Evolutionary conservation across 1,139 yeast genomes (phyloP).

Genomic region (Kodamaea derodonti): DNA sequence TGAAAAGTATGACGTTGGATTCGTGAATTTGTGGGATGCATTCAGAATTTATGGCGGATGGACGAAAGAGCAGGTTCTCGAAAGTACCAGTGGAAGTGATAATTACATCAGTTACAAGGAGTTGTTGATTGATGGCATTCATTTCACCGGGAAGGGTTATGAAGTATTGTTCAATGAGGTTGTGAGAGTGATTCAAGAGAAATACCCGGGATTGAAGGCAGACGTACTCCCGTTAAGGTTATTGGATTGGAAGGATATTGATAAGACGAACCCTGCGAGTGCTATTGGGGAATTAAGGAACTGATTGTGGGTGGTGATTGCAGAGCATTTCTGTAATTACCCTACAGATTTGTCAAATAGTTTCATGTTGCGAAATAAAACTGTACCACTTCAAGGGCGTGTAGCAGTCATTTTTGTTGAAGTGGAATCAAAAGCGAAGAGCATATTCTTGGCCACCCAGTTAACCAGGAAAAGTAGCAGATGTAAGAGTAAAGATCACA

Average conservation of each 20-base stretch:
- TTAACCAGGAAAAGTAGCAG: too few species aligned
- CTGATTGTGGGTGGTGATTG: too few species aligned
- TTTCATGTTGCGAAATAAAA: too few species aligned
- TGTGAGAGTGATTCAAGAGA: constrained; percentile 28
- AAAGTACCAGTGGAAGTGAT: constrained; percentile 1
- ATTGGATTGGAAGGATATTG: constrained; percentile 21
- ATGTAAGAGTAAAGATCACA: too few species aligned
- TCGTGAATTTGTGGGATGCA: constrained; percentile 49
- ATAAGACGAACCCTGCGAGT: constrained; percentile 6
- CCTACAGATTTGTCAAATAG: too few species aligned
- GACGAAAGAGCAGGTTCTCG: constrained; percentile 13
- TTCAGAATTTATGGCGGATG: constrained; percentile 29
- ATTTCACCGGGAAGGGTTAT: constrained; percentile 62
- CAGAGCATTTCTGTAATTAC: too few species aligned
- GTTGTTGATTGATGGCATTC: constrained; percentile 59
- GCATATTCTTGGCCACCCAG: too few species aligned
- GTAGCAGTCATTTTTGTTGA: too few species aligned
- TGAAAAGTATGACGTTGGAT: constrained; percentile 39
- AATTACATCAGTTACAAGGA: constrained; percentile 1
- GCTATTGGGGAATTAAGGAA: too few species aligned
- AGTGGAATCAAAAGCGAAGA: too few species aligned
- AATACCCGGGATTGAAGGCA: constrained; percentile 48
- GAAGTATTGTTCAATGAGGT: constrained; percentile 45
- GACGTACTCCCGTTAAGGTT: constrained; percentile 29
- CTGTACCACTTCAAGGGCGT: too few species aligned